phyloP scores from a whole-genome alignment of 805 yeast genomes.

The Yamadazyma philogaea region DNA sequence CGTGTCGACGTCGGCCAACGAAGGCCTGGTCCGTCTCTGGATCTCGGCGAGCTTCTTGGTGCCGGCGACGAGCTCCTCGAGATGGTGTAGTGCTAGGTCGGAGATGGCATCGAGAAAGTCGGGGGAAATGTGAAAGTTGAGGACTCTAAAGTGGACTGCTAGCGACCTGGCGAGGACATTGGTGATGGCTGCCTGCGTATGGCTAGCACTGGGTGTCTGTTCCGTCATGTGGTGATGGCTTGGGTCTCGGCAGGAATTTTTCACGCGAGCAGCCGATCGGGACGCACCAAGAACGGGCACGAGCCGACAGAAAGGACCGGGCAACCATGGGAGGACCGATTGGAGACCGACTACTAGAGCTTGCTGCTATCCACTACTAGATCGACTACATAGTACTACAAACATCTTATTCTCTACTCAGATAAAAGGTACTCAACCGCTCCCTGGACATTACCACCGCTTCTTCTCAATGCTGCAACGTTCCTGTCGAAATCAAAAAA shows the following conservation, averaged over 20 bases:
- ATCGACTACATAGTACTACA: too few species aligned
- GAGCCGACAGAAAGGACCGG: too few species aligned
- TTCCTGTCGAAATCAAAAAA: constrained; percentile 90
- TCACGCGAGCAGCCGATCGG: too few species aligned
- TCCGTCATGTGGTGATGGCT: too few species aligned
- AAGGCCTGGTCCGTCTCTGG: constrained; percentile 58
- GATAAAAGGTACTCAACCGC: constrained; percentile 68
- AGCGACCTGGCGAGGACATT: constrained; percentile 19
- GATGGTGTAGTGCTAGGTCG: constrained; percentile 27
- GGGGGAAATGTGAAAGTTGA: constrained; percentile 19
- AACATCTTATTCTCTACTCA: constrained; percentile 3
- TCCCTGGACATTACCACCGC: constrained; percentile 97
- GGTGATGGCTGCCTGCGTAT: too few species aligned
- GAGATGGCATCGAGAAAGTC: constrained; percentile 28
- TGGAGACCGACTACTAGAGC: too few species aligned
- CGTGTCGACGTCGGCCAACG: constrained; percentile 49
- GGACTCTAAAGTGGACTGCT: constrained; percentile 22
- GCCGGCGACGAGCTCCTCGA: constrained; percentile 34
- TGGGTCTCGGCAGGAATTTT: too few species aligned
- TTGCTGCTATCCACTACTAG: too few species aligned
- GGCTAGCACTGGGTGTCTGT: too few species aligned
- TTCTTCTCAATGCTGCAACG: constrained; percentile 85
- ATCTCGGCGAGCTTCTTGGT: constrained; percentile 52
- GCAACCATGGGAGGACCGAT: too few species aligned
- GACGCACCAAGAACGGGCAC: too few species aligned